Evolutionary conservation across 176 grass and related monocot species (phyloP).

Genomic region (Zizania latifolia): DNA sequence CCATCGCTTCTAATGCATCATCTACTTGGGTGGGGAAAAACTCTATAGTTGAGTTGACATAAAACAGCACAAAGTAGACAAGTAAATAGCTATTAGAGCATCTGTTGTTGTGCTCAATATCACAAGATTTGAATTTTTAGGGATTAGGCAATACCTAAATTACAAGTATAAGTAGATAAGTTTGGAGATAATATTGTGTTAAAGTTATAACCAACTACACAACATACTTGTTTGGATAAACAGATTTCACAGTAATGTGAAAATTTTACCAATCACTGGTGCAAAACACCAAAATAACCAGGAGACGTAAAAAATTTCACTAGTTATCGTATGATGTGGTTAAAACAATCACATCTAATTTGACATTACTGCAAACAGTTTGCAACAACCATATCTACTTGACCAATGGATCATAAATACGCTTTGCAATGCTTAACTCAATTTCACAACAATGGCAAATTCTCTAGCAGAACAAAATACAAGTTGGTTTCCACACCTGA

Average conservation of each 20-base stretch:
- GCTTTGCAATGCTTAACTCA: not conserved
- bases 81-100: not conserved
- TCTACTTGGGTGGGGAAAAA: not conserved
- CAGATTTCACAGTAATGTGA: not conserved
- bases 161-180: not conserved
- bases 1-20: not conserved
- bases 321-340: not conserved
- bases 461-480: not conserved
- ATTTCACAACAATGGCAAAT: conserved; percentile 11
- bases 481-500: conserved; percentile 55
- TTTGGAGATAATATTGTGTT: not conserved
- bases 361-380: not conserved
- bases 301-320: not conserved
- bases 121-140: conserved; percentile 9
- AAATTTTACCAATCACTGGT: not conserved
- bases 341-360: not conserved
- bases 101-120: not conserved
- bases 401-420: not conserved
- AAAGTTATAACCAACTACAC: conserved; percentile 3
- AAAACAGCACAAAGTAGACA: not conserved
- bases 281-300: conserved; percentile 11
- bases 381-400: not conserved
- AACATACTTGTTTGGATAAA: not conserved
- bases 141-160: not conserved
- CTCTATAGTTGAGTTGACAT: not conserved